A percentile compares a stretch with the other conserved stretches of the same genome.
These are phyloP conservation scores for Fraxinus anomala DNA, from an alignment of 257 asterid genomes.

Conservation along the genomic window DNA sequence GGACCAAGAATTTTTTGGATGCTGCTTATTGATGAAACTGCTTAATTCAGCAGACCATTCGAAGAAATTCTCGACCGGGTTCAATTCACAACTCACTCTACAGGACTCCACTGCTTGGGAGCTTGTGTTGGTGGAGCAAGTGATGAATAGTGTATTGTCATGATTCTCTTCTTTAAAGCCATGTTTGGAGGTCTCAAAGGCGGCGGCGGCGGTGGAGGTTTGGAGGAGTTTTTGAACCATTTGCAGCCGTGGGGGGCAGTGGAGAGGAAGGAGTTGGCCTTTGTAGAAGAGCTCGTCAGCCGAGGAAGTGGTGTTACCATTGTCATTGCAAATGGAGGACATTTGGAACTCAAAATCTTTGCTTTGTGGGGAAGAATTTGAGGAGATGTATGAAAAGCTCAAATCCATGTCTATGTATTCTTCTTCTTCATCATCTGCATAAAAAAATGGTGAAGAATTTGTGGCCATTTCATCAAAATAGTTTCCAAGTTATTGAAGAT, in stretches of 20 bases:
- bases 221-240: slow-evolving; percentile 56
- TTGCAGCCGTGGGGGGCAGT: slow-evolving; percentile 63
- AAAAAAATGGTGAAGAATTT: slow-evolving; percentile 13
- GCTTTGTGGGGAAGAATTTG: slow-evolving; percentile 39
- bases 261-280: slow-evolving; percentile 88
- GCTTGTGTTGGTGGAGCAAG: slow-evolving; percentile 7
- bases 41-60: slow-evolving; percentile 73
- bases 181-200: slow-evolving; percentile 30
- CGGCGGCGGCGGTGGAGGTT: slow-evolving; percentile 3
- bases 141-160: slow-evolving; percentile 26
- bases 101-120: slow-evolving; percentile 75
- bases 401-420: slow-evolving; percentile 50
- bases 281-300: slow-evolving; percentile 93
- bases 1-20: slow-evolving; percentile 50
- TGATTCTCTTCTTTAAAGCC: slow-evolving; percentile 12
- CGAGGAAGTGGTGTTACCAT: slow-evolving; percentile 43
- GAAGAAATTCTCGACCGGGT: slow-evolving; percentile 62
- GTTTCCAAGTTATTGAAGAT: slow-evolving; percentile 18
- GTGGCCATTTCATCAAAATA: slow-evolving; percentile 39
- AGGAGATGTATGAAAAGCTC: slow-evolving; percentile 26
- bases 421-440: slow-evolving; percentile 39
- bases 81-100: slow-evolving; percentile 72
- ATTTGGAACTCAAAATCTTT: slow-evolving; percentile 81
- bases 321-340: slow-evolving; percentile 37
- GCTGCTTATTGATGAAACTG: slow-evolving; percentile 33